Evolutionary conservation across 2,329 filamentous ascomycete species (phyloP).

Genomic region (Scopulariopsis brevicaulis): DNA sequence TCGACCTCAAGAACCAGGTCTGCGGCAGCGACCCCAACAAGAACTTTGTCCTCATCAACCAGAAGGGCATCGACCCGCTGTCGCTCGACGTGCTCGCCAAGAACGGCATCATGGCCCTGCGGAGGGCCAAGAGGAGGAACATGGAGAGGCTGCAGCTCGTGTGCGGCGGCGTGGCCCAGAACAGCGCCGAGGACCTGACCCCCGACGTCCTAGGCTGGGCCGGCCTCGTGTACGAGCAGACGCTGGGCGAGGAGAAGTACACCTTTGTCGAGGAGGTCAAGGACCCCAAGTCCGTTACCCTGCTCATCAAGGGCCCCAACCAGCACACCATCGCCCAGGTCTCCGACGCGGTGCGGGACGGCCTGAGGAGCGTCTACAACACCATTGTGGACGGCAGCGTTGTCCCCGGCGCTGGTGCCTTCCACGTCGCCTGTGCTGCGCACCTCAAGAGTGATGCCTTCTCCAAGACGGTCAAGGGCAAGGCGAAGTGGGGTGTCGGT

Average conservation of each 20-base stretch:
- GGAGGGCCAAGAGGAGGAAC: constrained; percentile 93
- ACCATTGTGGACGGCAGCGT: constrained; percentile 98
- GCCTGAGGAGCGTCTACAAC: constrained; percentile 94
- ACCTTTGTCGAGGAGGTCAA: constrained; percentile 98
- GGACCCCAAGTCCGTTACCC: constrained; percentile 93
- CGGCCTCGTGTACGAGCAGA: constrained; percentile 92
- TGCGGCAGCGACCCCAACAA: constrained; percentile 90
- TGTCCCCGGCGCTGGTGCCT: constrained; percentile 86
- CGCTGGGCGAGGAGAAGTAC: constrained; percentile 96
- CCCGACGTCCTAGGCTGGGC: constrained; percentile 91
- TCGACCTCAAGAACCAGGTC: constrained; percentile 95
- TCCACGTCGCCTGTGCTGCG: constrained; percentile 85
- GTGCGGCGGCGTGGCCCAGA: constrained; percentile 83
- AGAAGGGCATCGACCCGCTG: constrained; percentile 96
- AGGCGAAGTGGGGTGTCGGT: constrained; percentile 90
- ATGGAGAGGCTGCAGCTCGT: constrained; percentile 97
- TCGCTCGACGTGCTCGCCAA: constrained; percentile 94
- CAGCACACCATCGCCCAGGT: constrained; percentile 94
- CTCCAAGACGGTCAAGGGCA: constrained; percentile 86
- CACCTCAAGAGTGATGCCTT: constrained; percentile 83
- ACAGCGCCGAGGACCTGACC: constrained; percentile 88
- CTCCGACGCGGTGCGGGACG: constrained; percentile 90
- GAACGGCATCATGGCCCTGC: constrained; percentile 91
- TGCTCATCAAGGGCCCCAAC: constrained; percentile 97
- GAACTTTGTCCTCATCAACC: constrained; percentile 95